phyloP scores from a whole-genome alignment of 2,329 filamentous ascomycete species.

The Moelleriella libera region DNA sequence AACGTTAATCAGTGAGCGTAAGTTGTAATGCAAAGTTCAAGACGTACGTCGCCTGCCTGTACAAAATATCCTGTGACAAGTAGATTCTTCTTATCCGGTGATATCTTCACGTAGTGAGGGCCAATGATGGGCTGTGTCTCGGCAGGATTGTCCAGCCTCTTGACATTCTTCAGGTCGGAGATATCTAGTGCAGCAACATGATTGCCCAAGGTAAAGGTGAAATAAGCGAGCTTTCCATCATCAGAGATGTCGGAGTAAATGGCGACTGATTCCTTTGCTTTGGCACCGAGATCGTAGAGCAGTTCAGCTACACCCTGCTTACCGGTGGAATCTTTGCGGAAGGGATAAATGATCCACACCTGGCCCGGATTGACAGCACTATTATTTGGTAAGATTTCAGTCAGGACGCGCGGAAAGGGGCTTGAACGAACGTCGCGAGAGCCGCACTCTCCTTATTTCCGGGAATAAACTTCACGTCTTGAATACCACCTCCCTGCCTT shows the following conservation, averaged over 20 bases:
- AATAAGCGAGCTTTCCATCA: slow-evolving; percentile 43
- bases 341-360: slow-evolving; percentile 52
- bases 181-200: slow-evolving; percentile 50
- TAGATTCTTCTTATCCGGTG: slow-evolving; percentile 49
- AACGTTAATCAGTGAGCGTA: not conserved
- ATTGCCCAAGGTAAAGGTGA: slow-evolving; percentile 46
- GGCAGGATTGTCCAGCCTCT: slow-evolving; percentile 45
- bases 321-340: slow-evolving; percentile 37
- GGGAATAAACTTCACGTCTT: slow-evolving; percentile 53
- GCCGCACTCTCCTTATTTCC: slow-evolving; percentile 43
- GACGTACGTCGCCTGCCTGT: slow-evolving; percentile 36
- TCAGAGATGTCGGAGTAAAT: slow-evolving; percentile 47
- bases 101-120: slow-evolving; percentile 50
- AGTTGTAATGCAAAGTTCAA: not conserved
- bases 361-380: slow-evolving; percentile 42
- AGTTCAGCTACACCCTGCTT: slow-evolving; percentile 43
- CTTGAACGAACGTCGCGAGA: slow-evolving; percentile 30
- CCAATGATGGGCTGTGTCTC: slow-evolving; percentile 44
- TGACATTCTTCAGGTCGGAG: slow-evolving; percentile 42
- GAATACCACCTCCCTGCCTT: slow-evolving; percentile 38
- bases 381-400: not conserved
- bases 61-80: slow-evolving; percentile 54
- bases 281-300: slow-evolving; percentile 41
- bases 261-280: slow-evolving; percentile 38
- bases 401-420: not conserved